Evolutionary conservation across 2,329 filamentous ascomycete species (phyloP), one percentile per base, ranked within the genome.

Genomic region (Ceratocystis variospora): DNA sequence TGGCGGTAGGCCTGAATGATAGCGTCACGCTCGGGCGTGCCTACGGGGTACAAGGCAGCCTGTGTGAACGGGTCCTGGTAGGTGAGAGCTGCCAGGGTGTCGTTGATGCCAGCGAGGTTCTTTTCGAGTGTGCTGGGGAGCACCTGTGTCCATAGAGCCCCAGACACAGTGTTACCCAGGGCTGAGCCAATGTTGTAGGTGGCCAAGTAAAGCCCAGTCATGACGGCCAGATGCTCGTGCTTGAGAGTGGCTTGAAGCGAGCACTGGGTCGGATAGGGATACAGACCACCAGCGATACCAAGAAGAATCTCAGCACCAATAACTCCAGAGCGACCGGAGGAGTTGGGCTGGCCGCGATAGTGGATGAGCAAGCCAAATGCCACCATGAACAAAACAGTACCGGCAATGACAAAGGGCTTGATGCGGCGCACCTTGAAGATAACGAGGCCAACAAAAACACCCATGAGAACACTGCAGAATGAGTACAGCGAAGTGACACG

Each of bases 341-440:
- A 66, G 19, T 71, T 73, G 10, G 76, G 71, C 5, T 79, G 78
- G 45, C 84, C 84, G n/a, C 85, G 82, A 76, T 78, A 87, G 70
- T 79, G 77, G 71, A 87, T 86, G 19, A 87, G 76, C 0, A 87
- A 77, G 8, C 84, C 85, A 69, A 86, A 87, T 0, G 84, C 83
- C n/a, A 85, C 81, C 71, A 84, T 77, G 75, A 84, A 87, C 1
- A 87, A 76, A 7, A 76, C 73, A 1, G 83, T 86, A 44, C 85
- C 85, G 33, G 75, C 74, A 48, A 87, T 73, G 71, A 87, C 86
- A 72, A 87, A 85, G n/a, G 77, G 72, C 71, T 87, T 87, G 71
- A 87, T 79, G 28, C 80, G 81, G 64, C 83, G 80, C 28, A 85
- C 77, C 65, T 77, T 78, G 75, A 78, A 80, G 48, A 87, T 80